phyloP scores from a whole-genome alignment of 305 asterid genomes.

The Fraxinus albicans region DNA sequence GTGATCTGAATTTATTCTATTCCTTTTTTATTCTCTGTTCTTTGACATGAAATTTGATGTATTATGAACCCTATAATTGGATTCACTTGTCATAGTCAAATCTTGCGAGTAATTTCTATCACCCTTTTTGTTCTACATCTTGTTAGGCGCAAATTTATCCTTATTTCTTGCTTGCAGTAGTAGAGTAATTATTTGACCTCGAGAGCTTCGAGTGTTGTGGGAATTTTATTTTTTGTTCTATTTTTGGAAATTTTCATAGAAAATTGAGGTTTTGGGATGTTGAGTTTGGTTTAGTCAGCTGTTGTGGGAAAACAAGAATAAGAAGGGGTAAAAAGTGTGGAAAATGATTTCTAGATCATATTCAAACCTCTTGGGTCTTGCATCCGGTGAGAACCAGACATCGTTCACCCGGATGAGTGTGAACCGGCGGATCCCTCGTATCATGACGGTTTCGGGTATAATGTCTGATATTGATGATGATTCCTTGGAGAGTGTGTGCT shows the following conservation, averaged over 20 bases:
- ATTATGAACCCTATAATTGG: conserved; percentile 11
- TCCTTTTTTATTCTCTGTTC: conserved; percentile 7
- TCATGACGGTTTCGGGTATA: conserved; percentile 53
- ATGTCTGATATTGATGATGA: conserved; percentile 60
- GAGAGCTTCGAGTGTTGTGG: conserved; percentile 6
- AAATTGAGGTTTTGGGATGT: conserved; percentile 18
- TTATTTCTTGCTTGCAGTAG: not conserved
- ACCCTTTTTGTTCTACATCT: conserved; percentile 19
- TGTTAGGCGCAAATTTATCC: conserved; percentile 6
- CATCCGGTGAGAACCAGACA: conserved; percentile 54
- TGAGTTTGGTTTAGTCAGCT: conserved; percentile 23
- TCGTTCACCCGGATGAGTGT: conserved; percentile 37
- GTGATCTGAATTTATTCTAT: conserved; percentile 34
- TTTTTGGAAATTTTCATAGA: conserved; percentile 19
- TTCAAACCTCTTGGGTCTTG: conserved; percentile 53
- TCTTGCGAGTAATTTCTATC: conserved; percentile 18
- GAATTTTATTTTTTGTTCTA: conserved; percentile 7
- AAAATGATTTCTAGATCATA: conserved; percentile 57
- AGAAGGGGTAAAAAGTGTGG: not conserved
- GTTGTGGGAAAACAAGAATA: not conserved
- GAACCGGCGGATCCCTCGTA: conserved; percentile 44
- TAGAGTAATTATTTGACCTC: conserved; percentile 2
- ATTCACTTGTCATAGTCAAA: conserved; percentile 22
- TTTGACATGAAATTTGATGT: conserved; percentile 8
- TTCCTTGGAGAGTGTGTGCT: conserved; percentile 41